Base-by-base conservation (phyloP, 331 rosid genomes). In the Malus hybrid region DNA sequence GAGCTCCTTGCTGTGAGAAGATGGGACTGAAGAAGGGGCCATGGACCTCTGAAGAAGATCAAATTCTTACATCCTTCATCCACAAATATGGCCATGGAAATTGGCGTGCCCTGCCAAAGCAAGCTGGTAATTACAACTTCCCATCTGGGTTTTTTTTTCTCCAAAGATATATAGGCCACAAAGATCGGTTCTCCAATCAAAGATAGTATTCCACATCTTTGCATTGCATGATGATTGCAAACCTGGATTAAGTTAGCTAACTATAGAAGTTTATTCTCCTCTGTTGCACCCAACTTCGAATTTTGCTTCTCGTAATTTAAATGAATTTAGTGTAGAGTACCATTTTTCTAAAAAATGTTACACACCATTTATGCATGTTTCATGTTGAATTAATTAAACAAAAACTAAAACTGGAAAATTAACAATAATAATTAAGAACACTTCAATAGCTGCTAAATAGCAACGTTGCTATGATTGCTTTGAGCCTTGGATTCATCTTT, bases 31-130 rank as follows among this genome's bases (percentile, higher is more conserved):
- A 90, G 80, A 94, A 78, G 69, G 99, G 99, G 70, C 97, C 99
- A 20, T 94, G 99, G 99, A 83, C 92, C 32, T 52, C 88, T 15
- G 92, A 92, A 39, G 99, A 94, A 89, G 97, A 94, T 78, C 83
- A 86, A 64, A 76, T 92, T 75, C 84, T 94, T 73, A 77, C 67
- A 3, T 86, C 92, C 70, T 90, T 80, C 80, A 83, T 94, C 54
- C 73, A 86, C 6, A 76, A 75, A 13, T 76, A 87, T 73, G 97
- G 97, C 73, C 97, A 92, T 84, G 87, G 82, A 33, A 94, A 94
- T 60, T 94, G 99, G 99, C 93, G 99, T 67, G 97, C 99, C 48
- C 99, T 94, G 44, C 99, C 99, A 0, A 94, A 90, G 39, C 93
- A 83, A 75, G 96, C 99, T 18, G 97, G 99, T 94, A 83, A 79